phyloP scores from a whole-genome alignment of 306 rosid species.

The Prunus mume region DNA sequence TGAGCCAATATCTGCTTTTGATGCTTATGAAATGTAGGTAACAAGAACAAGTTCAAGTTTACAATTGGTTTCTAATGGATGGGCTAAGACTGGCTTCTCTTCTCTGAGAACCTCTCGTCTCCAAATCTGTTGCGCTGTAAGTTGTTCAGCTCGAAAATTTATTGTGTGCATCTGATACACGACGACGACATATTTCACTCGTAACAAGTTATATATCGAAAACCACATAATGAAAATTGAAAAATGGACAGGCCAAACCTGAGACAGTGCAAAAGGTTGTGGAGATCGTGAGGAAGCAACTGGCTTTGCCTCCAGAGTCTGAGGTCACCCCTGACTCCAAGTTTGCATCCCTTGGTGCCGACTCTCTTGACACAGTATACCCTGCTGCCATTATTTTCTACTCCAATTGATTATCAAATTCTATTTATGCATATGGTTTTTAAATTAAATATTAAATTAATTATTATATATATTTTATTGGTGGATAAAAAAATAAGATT shows the following conservation, averaged over 20 bases:
- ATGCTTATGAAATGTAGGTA: slow-evolving; percentile 31
- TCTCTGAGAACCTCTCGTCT: slow-evolving; percentile 45
- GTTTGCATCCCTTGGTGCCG: slow-evolving; percentile 44
- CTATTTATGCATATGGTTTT: too few species aligned
- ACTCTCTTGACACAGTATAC: slow-evolving; percentile 41
- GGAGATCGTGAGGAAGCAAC: slow-evolving; percentile 42
- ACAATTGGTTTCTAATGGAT: slow-evolving; percentile 28
- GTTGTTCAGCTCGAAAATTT: not conserved
- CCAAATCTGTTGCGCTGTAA: slow-evolving; percentile 50
- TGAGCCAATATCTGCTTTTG: slow-evolving; percentile 1
- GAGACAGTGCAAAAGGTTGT: slow-evolving; percentile 44
- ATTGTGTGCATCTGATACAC: not conserved
- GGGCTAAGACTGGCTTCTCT: slow-evolving; percentile 37
- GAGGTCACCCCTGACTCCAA: slow-evolving; percentile 43
- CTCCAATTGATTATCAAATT: not conserved
- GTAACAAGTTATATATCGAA: not conserved
- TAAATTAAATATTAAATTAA: too few species aligned
- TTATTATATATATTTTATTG: not conserved
- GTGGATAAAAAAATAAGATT: not conserved
- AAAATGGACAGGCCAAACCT: slow-evolving; percentile 35
- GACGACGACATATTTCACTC: not conserved
- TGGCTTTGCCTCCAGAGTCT: slow-evolving; percentile 38
- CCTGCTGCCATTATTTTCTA: not conserved
- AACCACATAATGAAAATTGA: not conserved
- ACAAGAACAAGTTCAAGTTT: slow-evolving; percentile 25